Conservation (phyloP, 768 basidiomycete species). For the Coprinopsis cinerea region DNA sequence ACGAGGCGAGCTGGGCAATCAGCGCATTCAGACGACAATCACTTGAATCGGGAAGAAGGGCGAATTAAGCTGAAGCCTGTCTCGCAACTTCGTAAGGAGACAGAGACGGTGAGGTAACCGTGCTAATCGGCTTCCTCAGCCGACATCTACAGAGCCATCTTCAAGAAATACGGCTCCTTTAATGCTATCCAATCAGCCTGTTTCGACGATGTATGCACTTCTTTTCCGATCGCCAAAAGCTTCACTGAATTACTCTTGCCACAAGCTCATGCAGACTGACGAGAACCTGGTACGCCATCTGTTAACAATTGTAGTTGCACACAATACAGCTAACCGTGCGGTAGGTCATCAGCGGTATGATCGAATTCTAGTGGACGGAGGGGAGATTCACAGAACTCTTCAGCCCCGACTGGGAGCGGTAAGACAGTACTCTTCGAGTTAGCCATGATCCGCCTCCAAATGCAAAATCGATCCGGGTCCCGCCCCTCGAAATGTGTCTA, state of each 20-base stretch:
- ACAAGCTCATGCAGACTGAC: constrained; percentile 50
- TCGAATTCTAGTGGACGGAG: background rate
- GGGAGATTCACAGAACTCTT: constrained; percentile 10
- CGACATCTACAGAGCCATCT: constrained; percentile 71
- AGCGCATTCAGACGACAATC: background rate
- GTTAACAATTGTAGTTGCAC: background rate
- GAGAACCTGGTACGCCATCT: constrained; percentile 59
- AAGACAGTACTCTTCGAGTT: constrained; percentile 96
- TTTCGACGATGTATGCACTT: constrained; percentile 57
- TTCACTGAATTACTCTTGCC: background rate
- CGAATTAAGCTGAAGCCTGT: constrained; percentile 55
- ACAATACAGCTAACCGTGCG: background rate
- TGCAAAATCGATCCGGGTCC: constrained; percentile 26
- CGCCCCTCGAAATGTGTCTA: constrained; percentile 66
- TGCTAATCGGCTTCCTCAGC: constrained; percentile 39
- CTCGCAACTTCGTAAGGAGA: constrained; percentile 61
- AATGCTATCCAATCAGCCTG: constrained; percentile 88
- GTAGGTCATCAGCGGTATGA: constrained; percentile 68
- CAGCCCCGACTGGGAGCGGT: constrained; percentile 95
- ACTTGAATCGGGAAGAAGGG: background rate
- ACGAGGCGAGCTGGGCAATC: no score
- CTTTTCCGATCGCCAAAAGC: background rate
- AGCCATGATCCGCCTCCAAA: constrained; percentile 62
- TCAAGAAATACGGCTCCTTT: constrained; percentile 80
- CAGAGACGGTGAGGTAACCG: background rate